phyloP scores from a whole-genome alignment of 768 basidiomycete species.

The Melanogaster broomeanus region DNA sequence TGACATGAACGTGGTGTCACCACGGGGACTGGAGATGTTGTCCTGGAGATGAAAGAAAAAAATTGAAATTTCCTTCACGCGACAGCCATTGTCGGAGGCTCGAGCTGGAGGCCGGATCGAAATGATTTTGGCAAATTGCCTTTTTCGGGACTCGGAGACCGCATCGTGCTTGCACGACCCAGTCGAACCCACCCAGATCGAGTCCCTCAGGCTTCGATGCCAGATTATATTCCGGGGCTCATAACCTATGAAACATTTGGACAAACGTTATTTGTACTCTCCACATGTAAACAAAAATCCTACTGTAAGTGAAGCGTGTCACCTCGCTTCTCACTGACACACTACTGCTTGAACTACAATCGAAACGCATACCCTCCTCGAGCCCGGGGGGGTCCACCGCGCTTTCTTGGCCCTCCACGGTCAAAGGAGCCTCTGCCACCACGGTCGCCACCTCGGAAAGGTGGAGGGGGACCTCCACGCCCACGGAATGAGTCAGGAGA shows the following conservation, averaged over 20 bases:
- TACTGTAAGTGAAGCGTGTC: no score
- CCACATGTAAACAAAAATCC: no score
- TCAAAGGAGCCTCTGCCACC: constrained; percentile 32
- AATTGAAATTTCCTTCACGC: background rate
- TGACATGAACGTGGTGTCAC: no score
- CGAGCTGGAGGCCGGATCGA: background rate
- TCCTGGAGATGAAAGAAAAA: background rate
- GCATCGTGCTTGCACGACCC: no score
- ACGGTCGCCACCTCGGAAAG: constrained; percentile 30
- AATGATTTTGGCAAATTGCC: constrained; percentile 8
- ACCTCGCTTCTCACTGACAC: no score
- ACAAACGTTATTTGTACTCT: no score
- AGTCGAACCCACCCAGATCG: no score
- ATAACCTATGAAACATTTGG: no score
- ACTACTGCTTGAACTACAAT: background rate
- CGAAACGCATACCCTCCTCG: constrained; percentile 40
- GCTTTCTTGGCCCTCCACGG: constrained; percentile 29
- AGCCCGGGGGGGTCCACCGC: constrained; percentile 31
- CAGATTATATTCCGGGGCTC: no score
- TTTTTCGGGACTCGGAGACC: no score
- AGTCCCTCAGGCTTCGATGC: no score
- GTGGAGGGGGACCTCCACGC: constrained; percentile 26
- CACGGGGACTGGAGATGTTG: constrained; percentile 5
- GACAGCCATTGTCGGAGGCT: no score
- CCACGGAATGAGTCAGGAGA: constrained; percentile 23